Base-by-base conservation (phyloP, 1,139 yeast genomes). In the Candida sanyaensis region DNA sequence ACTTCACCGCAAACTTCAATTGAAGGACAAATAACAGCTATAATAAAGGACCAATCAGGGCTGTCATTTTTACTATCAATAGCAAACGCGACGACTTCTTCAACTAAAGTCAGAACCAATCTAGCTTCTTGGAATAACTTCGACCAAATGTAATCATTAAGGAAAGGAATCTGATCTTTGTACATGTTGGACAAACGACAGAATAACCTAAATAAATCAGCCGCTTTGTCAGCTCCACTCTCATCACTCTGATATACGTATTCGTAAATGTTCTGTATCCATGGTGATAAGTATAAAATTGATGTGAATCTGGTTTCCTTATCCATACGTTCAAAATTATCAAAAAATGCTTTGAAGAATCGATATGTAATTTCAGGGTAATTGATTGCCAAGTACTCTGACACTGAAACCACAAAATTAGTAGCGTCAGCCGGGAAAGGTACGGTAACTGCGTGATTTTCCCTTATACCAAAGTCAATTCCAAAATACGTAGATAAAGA, bases 31-130 rank as follows among this genome's bases (percentile, higher is more conserved):
- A 90, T 72, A 23, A 87, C 77, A 0, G 88, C 77, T 4, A 86
- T 77, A 3, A 83, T 77, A 44, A 77, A 78, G 17, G 76, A 71
- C 92, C 92, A 86, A 46, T 80, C 83, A 29, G 82, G 77, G 12
- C 86, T 87, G 55, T 84, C 88, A 33, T 88, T 84, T 54, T 86
- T 87, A 59, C 84, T 81, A 57, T 87, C 95, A 58, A 87, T 79
- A 1, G 92, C 88, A 56, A 83, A 88, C 1, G 84, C 81, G 21
- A 87, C 80, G 29, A 88, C 81, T 59, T 88, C 96, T 53, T 87
- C 90, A 11, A 88, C 78, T 34, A 89, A 71, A 4, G 82, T 65
- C 7, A 78, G 75, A 4, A 81, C 77, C 23, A 89, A 65, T 41
- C 82, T 72, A 42, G 84, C 83, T 53, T 88, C 92, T 3, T 77